Base-by-base conservation (phyloP, 257 asterid genomes). In the Solanum raphanifolium region DNA sequence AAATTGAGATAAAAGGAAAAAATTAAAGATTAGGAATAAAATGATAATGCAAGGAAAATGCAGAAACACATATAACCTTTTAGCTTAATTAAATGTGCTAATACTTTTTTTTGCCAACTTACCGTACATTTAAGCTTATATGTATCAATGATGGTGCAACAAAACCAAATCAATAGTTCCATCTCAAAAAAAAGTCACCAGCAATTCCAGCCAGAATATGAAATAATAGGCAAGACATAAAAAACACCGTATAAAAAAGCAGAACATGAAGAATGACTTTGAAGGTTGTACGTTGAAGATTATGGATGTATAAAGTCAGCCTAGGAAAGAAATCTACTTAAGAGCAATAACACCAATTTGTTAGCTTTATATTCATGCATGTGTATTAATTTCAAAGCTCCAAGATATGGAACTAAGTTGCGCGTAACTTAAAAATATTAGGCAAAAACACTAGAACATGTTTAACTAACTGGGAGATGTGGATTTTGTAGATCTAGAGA, bases 181-280 rank as follows among this genome's bases (percentile, higher is more conserved):
- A 36, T 36, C 39, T 36, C 9, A 35, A 36, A 36, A 36, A 36
- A 1, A 7, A 36, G 39, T 7, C 72, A 43, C 96, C 96, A 83
- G 96, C 95, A 87, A 94, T 48, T 86, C 98, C 96, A 75, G 88
- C 95, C 90, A 94, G 89, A 91, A 92, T 89, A 98, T 96, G 95
- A 92, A 27, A 86, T 36, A 88, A 13, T 65, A 74, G 39, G 74
- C 86, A 71, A 20, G 29, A 23, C 29, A 7, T 34, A 36, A 36
- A 36, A 36, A 36, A 36, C 3, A 36, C 39, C 9, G 2, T 83
- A 35, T 69, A 83, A 13, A 60, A 60, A 46, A 29, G 73, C 83
- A 29, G 13, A 9, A 74, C 13, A 9, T 20, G 66, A 88, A 35
- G 46, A 84, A 87, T 4, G 58, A 83, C 32, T 38, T 58, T 3